Conservation (phyloP, 306 rosid species). For the Sicyos baderoa region DNA sequence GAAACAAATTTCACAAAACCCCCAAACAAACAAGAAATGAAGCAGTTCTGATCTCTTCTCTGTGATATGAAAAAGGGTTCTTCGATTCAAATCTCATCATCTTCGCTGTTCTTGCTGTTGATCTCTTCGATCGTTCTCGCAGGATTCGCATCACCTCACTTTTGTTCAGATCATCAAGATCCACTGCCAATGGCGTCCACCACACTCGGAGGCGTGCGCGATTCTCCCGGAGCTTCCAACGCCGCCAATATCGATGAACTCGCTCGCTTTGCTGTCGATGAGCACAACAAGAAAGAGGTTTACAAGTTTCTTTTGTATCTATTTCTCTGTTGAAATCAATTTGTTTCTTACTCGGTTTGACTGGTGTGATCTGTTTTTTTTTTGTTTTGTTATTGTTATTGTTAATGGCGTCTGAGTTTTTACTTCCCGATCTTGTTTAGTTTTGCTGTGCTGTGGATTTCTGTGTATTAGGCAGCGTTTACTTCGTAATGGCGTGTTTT, state of each 20-base stretch:
- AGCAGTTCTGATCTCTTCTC: background rate
- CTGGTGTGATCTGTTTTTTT: no score
- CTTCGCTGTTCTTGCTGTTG: background rate
- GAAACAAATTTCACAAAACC: background rate
- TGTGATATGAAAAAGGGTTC: background rate
- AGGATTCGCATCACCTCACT: background rate
- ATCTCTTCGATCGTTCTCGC: conserved; percentile 5
- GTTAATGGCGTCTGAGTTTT: background rate
- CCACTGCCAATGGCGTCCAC: conserved; percentile 34
- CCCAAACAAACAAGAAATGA: background rate
- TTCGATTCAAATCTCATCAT: background rate
- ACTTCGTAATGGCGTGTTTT: background rate
- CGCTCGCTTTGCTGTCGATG: conserved; percentile 44
- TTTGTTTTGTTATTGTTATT: background rate
- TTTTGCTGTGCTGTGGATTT: background rate
- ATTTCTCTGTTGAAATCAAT: background rate
- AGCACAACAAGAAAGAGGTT: conserved; percentile 47
- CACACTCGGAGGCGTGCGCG: conserved; percentile 41
- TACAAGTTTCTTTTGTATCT: conserved; percentile 14
- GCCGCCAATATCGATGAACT: conserved; percentile 34
- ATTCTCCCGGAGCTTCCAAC: conserved; percentile 41
- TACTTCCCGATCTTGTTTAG: background rate
- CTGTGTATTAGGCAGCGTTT: background rate
- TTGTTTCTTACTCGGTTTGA: background rate
- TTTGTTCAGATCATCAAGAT: conserved; percentile 5